Evolutionary conservation across 148 eudicot species (phyloP).

Genomic region (Diospyros lotus): DNA sequence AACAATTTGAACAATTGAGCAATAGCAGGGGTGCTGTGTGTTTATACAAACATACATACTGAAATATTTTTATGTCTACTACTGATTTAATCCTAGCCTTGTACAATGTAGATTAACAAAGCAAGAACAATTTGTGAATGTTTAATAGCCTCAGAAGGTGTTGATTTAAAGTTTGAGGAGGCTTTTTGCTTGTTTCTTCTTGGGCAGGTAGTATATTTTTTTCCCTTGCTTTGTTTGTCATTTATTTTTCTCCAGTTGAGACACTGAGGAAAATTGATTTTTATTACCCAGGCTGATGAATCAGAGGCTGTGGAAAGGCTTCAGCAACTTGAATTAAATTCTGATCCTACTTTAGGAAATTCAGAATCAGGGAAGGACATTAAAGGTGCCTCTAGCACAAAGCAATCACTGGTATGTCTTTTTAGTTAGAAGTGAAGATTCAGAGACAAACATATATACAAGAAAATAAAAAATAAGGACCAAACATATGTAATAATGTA

Average conservation of each 20-base stretch:
- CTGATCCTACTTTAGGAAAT: constrained; percentile 41
- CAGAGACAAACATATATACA: neutral
- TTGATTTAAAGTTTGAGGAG: constrained; percentile 88
- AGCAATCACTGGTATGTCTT: constrained; percentile 56
- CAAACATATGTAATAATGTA: no score
- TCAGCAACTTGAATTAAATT: constrained; percentile 48
- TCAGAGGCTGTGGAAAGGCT: constrained; percentile 76
- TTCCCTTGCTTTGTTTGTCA: constrained; percentile 3
- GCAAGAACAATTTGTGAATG: constrained; percentile 82
- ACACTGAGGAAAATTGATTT: constrained; percentile 6
- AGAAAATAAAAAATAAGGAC: no score
- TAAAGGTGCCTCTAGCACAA: constrained; percentile 44
- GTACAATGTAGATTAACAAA: constrained; percentile 64
- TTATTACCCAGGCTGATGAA: constrained; percentile 64
- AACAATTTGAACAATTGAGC: neutral
- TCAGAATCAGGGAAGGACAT: constrained; percentile 46
- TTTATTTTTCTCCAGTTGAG: neutral
- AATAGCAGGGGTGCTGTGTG: neutral
- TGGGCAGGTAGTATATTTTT: constrained; percentile 61
- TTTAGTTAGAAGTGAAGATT: neutral
- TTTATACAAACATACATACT: no score
- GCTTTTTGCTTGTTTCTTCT: constrained; percentile 80
- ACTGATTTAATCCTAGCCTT: no score
- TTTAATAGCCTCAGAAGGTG: constrained; percentile 75
- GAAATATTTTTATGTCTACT: no score